Conservation (phyloP, 176 grass and related monocot species). For the Avena sativa region DNA sequence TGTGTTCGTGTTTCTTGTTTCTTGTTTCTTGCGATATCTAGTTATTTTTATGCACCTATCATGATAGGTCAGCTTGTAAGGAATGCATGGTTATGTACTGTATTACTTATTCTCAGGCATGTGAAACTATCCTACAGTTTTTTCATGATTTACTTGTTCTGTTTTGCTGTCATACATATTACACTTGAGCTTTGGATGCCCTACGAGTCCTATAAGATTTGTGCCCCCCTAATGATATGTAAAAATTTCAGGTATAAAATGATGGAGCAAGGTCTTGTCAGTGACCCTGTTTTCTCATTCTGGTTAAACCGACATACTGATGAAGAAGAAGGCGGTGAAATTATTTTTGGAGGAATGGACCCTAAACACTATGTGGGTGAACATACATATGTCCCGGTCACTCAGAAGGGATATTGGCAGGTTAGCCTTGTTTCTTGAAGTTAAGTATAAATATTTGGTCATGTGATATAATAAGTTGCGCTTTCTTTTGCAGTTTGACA, state of each 20-base stretch:
- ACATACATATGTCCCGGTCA: slow-evolving; percentile 88
- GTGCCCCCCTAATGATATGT: slow-evolving; percentile 27
- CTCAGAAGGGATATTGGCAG: slow-evolving; percentile 92
- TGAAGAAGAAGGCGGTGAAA: slow-evolving; percentile 87
- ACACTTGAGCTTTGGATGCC: neutral
- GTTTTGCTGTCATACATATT: neutral
- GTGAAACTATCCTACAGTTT: neutral
- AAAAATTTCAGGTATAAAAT: slow-evolving; percentile 76
- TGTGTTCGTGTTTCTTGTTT: slow-evolving; percentile 19
- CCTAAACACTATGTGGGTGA: slow-evolving; percentile 75
- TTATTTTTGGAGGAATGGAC: slow-evolving; percentile 93
- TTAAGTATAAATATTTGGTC: too few relatives aligned
- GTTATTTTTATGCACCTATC: neutral
- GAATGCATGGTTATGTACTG: neutral
- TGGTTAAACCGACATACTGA: slow-evolving; percentile 87
- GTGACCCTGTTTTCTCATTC: slow-evolving; percentile 92
- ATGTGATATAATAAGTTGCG: too few relatives aligned
- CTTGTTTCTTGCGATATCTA: neutral
- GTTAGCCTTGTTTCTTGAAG: too few relatives aligned
- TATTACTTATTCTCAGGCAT: neutral
- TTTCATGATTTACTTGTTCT: neutral
- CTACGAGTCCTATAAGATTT: neutral
- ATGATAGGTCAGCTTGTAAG: neutral
- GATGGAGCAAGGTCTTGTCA: slow-evolving; percentile 76
- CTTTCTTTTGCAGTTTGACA: slow-evolving; percentile 58